Evolutionary conservation across 805 yeast species (phyloP), one percentile per base, ranked within the genome.

Genomic region (Sungouiella blattae): DNA sequence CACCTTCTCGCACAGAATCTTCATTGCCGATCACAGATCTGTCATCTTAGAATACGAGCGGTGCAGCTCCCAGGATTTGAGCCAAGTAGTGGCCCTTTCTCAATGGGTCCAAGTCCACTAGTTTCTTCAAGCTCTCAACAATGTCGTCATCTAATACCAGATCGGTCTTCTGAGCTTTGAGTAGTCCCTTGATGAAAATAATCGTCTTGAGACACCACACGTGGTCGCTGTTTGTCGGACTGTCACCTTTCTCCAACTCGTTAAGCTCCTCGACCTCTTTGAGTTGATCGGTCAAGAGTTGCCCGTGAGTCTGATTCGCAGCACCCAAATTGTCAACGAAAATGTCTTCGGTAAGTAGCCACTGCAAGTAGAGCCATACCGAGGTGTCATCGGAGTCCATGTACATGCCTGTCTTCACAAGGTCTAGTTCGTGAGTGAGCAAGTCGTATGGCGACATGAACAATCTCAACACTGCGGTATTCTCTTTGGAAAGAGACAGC

Each of bases 331-430:
- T 51, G n/a, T 41, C 37, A 5, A 55, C 51, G 23, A 76, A 63
- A 22, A 73, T 60, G 9, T 55, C 57, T 24, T 71, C 71, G 5
- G 71, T 65, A 6, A 77, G 52, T 15, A 91, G 65, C 98, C 98
- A 93, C 33, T 80, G 75, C 39, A 87, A 69, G 54, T 89, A 93
- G 2, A 84, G 70, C 97, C 98, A 93, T 0, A 87, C 83, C 0
- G 96, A 85, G 28, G 94, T 89, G 53, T 93, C 98, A 35, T 86
- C 91, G 0, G 95, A 89, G 55, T 93, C 98, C 46, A 95, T 87
- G 53, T 80, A 87, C 62, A 87, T 77, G 0, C 98, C 98, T 18
- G 86, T 82, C 40, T 80, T 82, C 24, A 88, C 70, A 45, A 83
- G 70, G 3, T 71, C 72, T 27, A 88, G 59, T 56, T 93, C 98